phyloP scores from a whole-genome alignment of 2,329 filamentous ascomycete species.

The Cryphonectria parasitica region DNA sequence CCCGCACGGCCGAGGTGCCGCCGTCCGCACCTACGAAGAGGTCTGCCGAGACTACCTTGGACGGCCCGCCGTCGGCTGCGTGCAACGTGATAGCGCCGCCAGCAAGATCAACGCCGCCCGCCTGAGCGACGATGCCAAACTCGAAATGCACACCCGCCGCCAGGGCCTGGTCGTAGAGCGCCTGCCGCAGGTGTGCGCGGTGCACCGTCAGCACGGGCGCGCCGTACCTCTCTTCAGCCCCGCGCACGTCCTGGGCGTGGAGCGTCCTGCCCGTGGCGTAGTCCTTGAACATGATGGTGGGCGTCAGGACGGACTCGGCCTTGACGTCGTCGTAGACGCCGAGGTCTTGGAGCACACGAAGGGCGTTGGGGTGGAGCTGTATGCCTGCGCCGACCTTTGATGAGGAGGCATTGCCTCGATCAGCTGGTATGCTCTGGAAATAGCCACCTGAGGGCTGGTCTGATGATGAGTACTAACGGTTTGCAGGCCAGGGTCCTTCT shows the following conservation, averaged over 20 bases:
- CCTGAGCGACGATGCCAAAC: slow-evolving; percentile 29
- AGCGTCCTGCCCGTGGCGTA: slow-evolving; percentile 31
- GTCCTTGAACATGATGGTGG: slow-evolving; percentile 30
- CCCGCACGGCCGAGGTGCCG: slow-evolving; percentile 33
- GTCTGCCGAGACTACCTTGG: slow-evolving; percentile 28
- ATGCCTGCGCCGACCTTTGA: too few relatives aligned
- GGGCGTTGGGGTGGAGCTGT: too few relatives aligned
- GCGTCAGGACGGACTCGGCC: slow-evolving; percentile 27
- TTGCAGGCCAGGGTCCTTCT: too few relatives aligned
- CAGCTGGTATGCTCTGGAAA: too few relatives aligned
- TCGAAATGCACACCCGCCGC: slow-evolving; percentile 28
- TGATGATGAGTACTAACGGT: too few relatives aligned
- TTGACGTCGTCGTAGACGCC: slow-evolving; percentile 31
- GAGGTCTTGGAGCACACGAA: too few relatives aligned
- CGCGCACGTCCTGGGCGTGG: slow-evolving; percentile 31
- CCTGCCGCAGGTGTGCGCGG: slow-evolving; percentile 31
- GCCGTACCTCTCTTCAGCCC: slow-evolving; percentile 25
- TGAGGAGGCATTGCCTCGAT: too few relatives aligned
- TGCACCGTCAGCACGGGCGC: slow-evolving; percentile 32
- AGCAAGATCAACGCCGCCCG: slow-evolving; percentile 25
- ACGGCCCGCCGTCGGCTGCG: slow-evolving; percentile 28
- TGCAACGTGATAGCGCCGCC: slow-evolving; percentile 16
- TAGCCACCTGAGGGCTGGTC: too few relatives aligned
- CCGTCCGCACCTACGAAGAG: slow-evolving; percentile 35
- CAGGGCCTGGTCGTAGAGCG: slow-evolving; percentile 32